Evolutionary conservation across 2,329 filamentous ascomycete genomes (phyloP).

Genomic region (Thyridium curvatum): DNA sequence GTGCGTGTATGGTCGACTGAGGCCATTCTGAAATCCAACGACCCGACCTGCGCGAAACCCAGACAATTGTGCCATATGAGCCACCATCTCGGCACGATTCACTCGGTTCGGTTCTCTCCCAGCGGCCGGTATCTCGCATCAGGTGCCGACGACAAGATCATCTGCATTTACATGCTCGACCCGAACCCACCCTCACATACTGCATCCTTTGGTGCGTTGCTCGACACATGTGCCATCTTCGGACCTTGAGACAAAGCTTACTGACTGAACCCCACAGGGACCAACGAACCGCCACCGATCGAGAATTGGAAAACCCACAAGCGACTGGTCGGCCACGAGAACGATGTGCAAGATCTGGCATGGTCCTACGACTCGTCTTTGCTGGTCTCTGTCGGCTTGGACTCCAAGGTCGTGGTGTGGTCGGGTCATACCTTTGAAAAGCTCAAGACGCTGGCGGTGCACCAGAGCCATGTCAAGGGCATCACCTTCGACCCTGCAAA

Average conservation of each 20-base stretch:
- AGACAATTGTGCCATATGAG: constrained; percentile 97
- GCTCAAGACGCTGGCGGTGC: constrained; percentile 84
- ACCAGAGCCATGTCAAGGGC: constrained; percentile 97
- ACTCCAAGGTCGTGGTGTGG: constrained; percentile 98
- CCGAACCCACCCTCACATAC: constrained; percentile 70
- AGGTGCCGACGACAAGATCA: constrained; percentile 97
- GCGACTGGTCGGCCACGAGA: constrained; percentile 92
- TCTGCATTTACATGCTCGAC: constrained; percentile 92
- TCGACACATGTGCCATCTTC: neutral
- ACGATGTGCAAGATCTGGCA: constrained; percentile 94
- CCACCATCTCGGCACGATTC: constrained; percentile 95
- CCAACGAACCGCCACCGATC: constrained; percentile 83
- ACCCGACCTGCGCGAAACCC: constrained; percentile 66
- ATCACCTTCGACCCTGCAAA: constrained; percentile 98
- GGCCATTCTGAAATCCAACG: constrained; percentile 75
- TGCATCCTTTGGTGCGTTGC: constrained; percentile 66
- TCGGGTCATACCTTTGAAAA: constrained; percentile 98
- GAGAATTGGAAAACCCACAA: constrained; percentile 98
- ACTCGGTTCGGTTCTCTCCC: constrained; percentile 92
- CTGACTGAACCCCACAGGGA: constrained; percentile 40
- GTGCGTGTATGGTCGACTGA: constrained; percentile 98
- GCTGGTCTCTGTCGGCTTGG: constrained; percentile 88
- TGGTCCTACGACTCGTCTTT: constrained; percentile 97
- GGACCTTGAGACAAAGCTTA: neutral
- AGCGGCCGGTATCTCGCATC: constrained; percentile 94